phyloP scores from a whole-genome alignment of 2,329 filamentous ascomycete species.

The Pseudocercospora fuligena region DNA sequence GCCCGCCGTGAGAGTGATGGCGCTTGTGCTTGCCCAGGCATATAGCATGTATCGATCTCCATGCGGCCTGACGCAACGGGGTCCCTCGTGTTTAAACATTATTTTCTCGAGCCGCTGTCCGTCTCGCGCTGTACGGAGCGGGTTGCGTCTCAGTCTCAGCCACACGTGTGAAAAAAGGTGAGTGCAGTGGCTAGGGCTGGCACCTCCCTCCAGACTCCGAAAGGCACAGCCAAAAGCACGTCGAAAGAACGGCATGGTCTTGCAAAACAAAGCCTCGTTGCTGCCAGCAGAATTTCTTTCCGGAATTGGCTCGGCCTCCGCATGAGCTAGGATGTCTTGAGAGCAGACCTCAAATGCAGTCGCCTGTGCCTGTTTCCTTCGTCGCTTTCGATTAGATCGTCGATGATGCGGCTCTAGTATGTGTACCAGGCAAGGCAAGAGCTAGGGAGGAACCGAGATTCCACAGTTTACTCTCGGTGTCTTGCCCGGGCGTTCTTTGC shows the following conservation, averaged over 20 bases:
- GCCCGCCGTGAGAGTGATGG: not conserved
- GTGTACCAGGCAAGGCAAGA: slow-evolving; percentile 6
- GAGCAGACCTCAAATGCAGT: slow-evolving; percentile 5
- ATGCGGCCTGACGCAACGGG: slow-evolving; percentile 3
- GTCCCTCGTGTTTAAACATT: not conserved
- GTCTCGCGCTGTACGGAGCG: not conserved
- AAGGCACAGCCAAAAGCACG: not conserved
- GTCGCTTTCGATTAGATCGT: not conserved
- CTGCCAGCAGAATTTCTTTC: not conserved
- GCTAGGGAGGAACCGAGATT: slow-evolving; percentile 1
- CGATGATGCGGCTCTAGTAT: not conserved
- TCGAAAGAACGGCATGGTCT: not conserved
- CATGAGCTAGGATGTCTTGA: not conserved
- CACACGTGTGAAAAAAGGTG: not conserved
- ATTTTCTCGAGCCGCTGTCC: not conserved
- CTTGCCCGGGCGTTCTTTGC: slow-evolving; percentile 9
- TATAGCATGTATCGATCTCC: not conserved
- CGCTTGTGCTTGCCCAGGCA: not conserved
- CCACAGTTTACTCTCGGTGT: slow-evolving; percentile 1
- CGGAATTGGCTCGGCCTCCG: slow-evolving; percentile 7
- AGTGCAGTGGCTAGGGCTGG: not conserved
- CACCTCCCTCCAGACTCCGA: not conserved
- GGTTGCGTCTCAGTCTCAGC: not conserved
- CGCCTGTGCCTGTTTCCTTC: slow-evolving; percentile 3
- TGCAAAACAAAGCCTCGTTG: not conserved